Percentiles rank a stretch among this genome's conserved stretches.
Conservation (phyloP, 345 rosid genomes). For the Dimocarpus longan region DNA sequence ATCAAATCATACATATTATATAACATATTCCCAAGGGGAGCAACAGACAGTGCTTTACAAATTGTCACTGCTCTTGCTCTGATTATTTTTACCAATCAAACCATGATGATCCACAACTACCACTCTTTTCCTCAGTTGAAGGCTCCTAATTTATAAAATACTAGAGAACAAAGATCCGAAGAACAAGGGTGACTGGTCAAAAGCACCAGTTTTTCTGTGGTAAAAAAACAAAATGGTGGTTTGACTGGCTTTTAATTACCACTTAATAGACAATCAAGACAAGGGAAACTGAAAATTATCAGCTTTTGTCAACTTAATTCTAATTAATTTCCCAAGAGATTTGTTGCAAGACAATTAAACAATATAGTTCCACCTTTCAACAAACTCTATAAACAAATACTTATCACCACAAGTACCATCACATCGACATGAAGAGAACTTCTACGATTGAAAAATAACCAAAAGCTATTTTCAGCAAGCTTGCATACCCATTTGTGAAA, state of each 20-base stretch:
- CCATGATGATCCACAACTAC: background rate
- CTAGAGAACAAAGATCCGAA: background rate
- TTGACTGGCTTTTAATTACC: constrained; percentile 1
- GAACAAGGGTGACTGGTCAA: background rate
- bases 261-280: background rate
- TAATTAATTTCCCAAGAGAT: background rate
- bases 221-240: background rate
- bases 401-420: constrained; percentile 1
- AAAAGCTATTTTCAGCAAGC: constrained; percentile 6
- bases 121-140: background rate
- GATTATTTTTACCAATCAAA: background rate
- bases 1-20: background rate
- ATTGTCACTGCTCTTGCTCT: background rate
- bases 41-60: background rate
- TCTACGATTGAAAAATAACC: background rate
- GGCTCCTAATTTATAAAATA: background rate
- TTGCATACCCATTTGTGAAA: constrained; percentile 90
- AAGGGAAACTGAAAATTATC: background rate
- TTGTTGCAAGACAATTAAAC: background rate
- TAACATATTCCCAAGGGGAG: background rate
- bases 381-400: background rate
- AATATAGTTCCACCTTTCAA: background rate
- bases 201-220: background rate
- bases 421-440: background rate
- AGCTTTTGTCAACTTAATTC: background rate